Evolutionary conservation across 2,329 filamentous ascomycete species (phyloP).

Genomic region (Fonsecaea pugnacius): DNA sequence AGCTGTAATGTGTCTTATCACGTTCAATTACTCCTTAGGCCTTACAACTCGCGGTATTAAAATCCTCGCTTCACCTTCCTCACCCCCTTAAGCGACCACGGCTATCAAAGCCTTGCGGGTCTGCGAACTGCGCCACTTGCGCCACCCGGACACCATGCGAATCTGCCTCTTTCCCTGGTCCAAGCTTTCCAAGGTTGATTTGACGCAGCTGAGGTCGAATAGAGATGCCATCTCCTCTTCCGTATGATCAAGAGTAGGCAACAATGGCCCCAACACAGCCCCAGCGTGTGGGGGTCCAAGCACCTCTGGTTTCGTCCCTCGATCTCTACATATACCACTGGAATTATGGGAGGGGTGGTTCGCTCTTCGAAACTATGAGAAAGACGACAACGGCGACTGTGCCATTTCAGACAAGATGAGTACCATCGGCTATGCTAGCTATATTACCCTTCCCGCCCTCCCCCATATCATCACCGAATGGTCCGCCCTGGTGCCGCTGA

Average conservation of each 20-base stretch:
- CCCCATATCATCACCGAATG: conserved; percentile 5
- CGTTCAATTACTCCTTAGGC: no score
- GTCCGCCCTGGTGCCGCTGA: conserved; percentile 2
- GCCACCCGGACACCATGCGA: neutral
- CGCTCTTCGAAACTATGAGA: neutral
- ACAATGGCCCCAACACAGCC: neutral
- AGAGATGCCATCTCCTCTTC: neutral
- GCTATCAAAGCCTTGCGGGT: neutral
- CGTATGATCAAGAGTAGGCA: neutral
- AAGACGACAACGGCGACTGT: neutral
- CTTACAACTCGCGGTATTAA: neutral
- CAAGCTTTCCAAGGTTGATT: neutral
- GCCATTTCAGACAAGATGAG: neutral
- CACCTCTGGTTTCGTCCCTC: neutral
- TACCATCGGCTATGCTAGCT: neutral
- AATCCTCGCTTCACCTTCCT: neutral
- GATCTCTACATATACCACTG: neutral
- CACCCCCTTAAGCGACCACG: no score
- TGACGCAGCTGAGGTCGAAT: neutral
- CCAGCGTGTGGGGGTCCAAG: neutral
- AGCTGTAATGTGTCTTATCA: no score
- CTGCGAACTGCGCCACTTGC: neutral
- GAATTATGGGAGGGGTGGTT: neutral
- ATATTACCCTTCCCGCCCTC: conserved; percentile 1
- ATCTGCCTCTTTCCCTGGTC: neutral